Base-by-base conservation (phyloP, 2,329 filamentous ascomycete species). In the Cordyceps cateniannulata region DNA sequence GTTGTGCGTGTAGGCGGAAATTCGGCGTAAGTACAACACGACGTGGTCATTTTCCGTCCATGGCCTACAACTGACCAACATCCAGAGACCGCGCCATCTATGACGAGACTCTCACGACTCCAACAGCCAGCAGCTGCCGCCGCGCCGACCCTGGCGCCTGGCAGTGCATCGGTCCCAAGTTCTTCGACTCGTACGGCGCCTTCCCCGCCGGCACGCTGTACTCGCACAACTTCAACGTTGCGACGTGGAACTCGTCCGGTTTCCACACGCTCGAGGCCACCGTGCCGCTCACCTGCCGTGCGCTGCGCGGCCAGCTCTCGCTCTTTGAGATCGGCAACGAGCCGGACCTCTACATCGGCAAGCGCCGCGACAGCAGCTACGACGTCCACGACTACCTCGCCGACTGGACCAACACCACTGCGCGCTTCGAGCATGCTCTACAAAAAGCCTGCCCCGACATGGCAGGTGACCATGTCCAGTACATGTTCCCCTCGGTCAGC, bases 291-390 rank as follows among this genome's bases (percentile, higher is more conserved):
- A 65, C 64, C 18, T 68, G 67, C 62, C 64, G 65, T 40, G 66
- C 66, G 10, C 64, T 69, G 12, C 49, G 53, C n/a, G 65, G 63
- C 48, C 64, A 65, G 25, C 65, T 69, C 10, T 52, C 63, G 22
- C 53, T 59, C 50, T 68, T 63, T 61, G 67, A 69, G 58, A 50
- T 65, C 20, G 66, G 67, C 56, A 69, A 69, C 59, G 67, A 68
- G 60, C 65, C 67, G 1, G 66, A 68, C 49, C 57, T 68, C 27
- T 69, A 58, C 59, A 64, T 47, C 18, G 61, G 61, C 27, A 65
- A 62, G 62, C 63, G 63, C 27, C 65, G 66, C 0, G 56, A 58
- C 4, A 62, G 50, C 52, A 49, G 54, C 45, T 68, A 65, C 59
- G 58, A 47, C 20, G 64, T 64, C 3, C 22, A 55, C 2, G 45